Evolutionary conservation across 2,329 filamentous ascomycete species (phyloP), one percentile per base, ranked within the genome.

Genomic region (Diaporthe capsici): DNA sequence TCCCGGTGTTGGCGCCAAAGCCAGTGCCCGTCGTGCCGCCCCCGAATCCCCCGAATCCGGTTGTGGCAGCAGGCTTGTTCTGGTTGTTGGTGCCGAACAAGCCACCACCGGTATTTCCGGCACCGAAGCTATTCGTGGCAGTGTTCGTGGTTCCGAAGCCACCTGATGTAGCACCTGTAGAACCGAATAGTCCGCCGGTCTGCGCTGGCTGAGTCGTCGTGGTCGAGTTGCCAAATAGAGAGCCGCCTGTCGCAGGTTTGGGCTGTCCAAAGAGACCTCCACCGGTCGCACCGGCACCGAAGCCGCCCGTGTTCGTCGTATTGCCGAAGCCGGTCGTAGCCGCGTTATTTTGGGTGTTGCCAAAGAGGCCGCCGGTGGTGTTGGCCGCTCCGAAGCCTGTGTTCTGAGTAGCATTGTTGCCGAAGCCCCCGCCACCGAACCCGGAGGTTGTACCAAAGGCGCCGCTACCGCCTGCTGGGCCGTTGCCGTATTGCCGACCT

Each of bases 401-500:
- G 12, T 85, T 83, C 61, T 84, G 84, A 72, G 82, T 83, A 77
- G 82, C 83, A 75, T 80, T 86, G 47, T 84, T 77, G 39, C 87
- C 87, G 72, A 89, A 89, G 39, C 89, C 89, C 12, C 88, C 87
- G 57, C 80, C 81, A 47, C 84, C 85, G 79, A 90, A 88, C 65
- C 84, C 84, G 28, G 88, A 88, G 79, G 83, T 83, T 37, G 92
- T 88, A 25, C 95, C 96, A 84, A 98, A 98, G 10, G 94, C 94
- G 75, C 95, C 95, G 78, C 95, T 94, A 42, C 95, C 95, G 77
- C 93, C 95, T 57, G 90, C 90, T 84, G 96, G 98, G 44, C 96
- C 97, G 84, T 96, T 98, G 47, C 96, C 97, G 82, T 91, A 95
- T 72, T 93, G 93, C 76, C 96, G 92, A 70, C 96, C 96, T 84